Evolutionary conservation across 164 flowering plant species (phyloP), one percentile per base, ranked within the genome.

Genomic region (Aristolochia californica): DNA sequence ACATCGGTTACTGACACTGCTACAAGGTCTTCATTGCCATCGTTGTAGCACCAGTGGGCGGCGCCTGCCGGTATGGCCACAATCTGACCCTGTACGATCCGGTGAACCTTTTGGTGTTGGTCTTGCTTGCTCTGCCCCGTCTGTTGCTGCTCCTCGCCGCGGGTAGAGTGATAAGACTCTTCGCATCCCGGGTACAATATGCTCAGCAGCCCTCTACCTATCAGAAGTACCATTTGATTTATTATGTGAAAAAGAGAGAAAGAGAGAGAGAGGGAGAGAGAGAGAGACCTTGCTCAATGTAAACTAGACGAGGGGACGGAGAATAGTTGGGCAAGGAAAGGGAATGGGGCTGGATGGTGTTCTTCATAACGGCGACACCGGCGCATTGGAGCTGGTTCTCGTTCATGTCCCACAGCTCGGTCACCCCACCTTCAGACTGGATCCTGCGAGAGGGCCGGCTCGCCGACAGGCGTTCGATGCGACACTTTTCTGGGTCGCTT

Each of bases 31-130:
- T 66, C 49, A 1, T 75, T 43, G 8, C 81, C 91, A 23, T 82
- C 74, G 61, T 87, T 84, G 62, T 69, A 72, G 60, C 63, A 51
- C 85, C 83, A 87, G 49, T 82, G 76, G 14, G 76, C 70, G 4
- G 65, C 78, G 48, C 95, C 91, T 1, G 84, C 66, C 0, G 91
- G 88, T 28, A 80, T 18, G 20, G 80, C 80, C 2, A 87, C 14
- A 50, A 82, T 48, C 52, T 86, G 87, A 4, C 93, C 93, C 40
- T 72, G 48, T 7, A 54, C n/a, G 15, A 65, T 38, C 2, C 59
- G 45, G 21, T 74, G 74, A 10, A 83, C 63, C 73, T 80, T 84
- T 70, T 83, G 94, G 78, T 86, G 85, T 48, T 53, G 67, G 45
- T 83, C 93, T 23, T 65, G 14, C 21, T 16, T 30, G 9, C 56